Base-by-base conservation (phyloP, 1,284 basidiomycete species). In the Melampsora americana region DNA sequence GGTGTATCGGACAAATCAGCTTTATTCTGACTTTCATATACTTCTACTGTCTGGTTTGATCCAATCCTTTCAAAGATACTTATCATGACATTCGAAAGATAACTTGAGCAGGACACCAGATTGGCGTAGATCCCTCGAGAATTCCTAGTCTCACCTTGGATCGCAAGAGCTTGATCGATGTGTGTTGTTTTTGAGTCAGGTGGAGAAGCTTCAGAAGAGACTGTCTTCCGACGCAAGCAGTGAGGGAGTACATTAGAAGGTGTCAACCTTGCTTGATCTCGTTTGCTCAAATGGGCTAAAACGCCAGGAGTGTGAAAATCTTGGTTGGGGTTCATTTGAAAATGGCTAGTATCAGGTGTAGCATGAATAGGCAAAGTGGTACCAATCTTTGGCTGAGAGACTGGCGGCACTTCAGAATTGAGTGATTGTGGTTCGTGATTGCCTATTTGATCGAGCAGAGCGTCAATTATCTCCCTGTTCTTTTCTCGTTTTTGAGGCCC, bases 321-420 rank as follows among this genome's bases (percentile, higher is more conserved):
- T 5, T 59, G 59, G 18, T 72, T 72, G 7, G 61, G 46, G 35
- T 65, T 46, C 23, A 61, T 56, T 30, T 70, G 69, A 18, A 72
- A 65, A 26, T 72, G 70, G 28, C 70, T 72, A 11, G 70, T 48
- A 56, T 72, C 70, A 46, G 70, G 70, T 50, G 70, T 72, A n/a
- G 62, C 61, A 65, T 48, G 64, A 23, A 30, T 65, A 50, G 59
- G 46, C 35, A 30, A 60, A 46, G 16, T 46, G 44, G n/a, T 23
- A 20, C 12, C 14, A 3, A 39, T 39, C 32, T 20, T 14, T 14
- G 20, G 23, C 20, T 14, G 35, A 64, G 61, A 20, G 61, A 30
- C 30, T 35, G 61, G 32, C 7, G 12, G 32, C 12, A 18, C 18
- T 23, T 28, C 26, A 65, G 62, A 23, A 26, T 7, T 23, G 35